Evolutionary conservation across 129 eudicot species (phyloP), one percentile per base, ranked within the genome.

Genomic region (Flaveria linearis): DNA sequence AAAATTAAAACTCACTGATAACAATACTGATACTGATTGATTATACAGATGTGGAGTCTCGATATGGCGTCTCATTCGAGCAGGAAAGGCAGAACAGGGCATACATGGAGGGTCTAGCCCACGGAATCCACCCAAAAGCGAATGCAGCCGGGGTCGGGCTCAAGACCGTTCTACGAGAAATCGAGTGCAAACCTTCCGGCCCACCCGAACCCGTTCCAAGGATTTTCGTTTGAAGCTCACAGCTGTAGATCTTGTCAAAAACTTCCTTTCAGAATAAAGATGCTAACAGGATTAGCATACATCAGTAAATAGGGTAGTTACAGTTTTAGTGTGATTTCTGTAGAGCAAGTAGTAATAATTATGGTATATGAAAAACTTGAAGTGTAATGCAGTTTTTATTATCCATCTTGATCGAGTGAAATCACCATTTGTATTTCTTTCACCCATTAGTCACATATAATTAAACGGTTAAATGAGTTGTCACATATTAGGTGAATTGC

Each of bases 61-160:
- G 88, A 1, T 93, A 23, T 42, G 78, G 80, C 1, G 82, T 94
- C 0, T 76, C 83, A 5, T 91, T 84, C 42, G 82, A 74, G 8
- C 73, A 81, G 69, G 98, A 94, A 85, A 91, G 85, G 55, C 86
- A 89, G 73, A 87, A 84, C 17, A 74, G 98, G 76, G 86, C 83
- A 23, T 76, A 81, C 80, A 91, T 94, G 77, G 18, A 82, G 22
- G 98, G 98, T 14, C 85, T 74, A 30, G 62, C 25, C 2, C 85
- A 88, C 1, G 92, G 97, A 36, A 84, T 89, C 26, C 97, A 94
- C 55, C 98, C 98, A 0, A 60, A 87, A 76, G 97, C 97, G 0
- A 94, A 94, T 30, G 97, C 83, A 0, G 89, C 74, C 0, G 98
- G 97, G 12, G 73, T 77, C 9, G 98, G 98, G 43, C 83, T 94